phyloP scores from a whole-genome alignment of 139 green algal species.

The Chlorella sp. region DNA sequence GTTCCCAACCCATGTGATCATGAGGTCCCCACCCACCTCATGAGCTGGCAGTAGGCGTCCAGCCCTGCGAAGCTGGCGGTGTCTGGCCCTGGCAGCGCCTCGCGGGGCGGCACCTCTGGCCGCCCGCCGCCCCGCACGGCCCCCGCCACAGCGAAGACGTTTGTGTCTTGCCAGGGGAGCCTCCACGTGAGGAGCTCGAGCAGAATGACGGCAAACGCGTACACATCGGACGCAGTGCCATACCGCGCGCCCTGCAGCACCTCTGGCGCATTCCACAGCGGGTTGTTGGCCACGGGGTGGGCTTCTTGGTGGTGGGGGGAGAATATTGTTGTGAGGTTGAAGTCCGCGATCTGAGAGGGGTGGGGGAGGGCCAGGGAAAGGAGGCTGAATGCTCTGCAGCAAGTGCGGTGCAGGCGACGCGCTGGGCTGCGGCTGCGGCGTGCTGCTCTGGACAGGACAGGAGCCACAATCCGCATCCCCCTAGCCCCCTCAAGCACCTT shows the following conservation, averaged over 20 bases:
- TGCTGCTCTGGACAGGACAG: too few relatives aligned
- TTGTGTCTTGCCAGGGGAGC: not conserved
- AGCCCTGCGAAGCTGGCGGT: conserved; percentile 38
- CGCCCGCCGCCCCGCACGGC: not conserved
- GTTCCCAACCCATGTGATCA: too few relatives aligned
- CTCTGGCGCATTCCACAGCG: conserved; percentile 55
- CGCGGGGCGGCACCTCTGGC: not conserved
- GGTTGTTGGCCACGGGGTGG: conserved; percentile 47
- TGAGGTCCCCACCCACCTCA: conserved; percentile 41
- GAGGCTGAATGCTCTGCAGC: not conserved
- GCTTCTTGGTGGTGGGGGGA: conserved; percentile 10
- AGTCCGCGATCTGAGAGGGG: not conserved
- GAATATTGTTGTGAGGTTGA: conserved; percentile 41
- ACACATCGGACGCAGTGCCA: conserved; percentile 25
- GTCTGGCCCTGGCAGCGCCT: conserved; percentile 7
- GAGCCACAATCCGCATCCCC: not conserved
- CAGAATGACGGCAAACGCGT: not conserved
- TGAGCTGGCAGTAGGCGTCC: conserved; percentile 62
- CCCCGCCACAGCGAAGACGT: not conserved
- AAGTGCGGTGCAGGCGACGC: not conserved
- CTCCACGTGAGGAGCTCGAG: not conserved
- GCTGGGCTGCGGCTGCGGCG: not conserved
- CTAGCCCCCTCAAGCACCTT: not conserved
- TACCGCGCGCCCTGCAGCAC: conserved; percentile 42
- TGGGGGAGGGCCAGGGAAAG: not conserved